A percentile compares a stretch with the other conserved stretches of the same genome.
phyloP scores from a whole-genome alignment of 2,329 filamentous ascomycete genomes.

The Mollisia scopiformis region DNA sequence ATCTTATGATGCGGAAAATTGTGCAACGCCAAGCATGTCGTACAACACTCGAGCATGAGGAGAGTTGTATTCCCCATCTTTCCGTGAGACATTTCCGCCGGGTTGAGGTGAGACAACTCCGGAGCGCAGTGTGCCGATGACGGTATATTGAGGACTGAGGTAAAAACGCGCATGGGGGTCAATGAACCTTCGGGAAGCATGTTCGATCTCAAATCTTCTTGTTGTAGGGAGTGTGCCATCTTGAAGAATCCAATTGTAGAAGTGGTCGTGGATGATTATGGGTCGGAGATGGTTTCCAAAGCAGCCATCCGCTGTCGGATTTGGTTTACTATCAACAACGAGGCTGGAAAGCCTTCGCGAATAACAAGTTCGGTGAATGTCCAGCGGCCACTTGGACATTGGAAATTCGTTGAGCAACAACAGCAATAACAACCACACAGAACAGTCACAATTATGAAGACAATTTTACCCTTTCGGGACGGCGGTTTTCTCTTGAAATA shows the following conservation, averaged over 20 bases:
- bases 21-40: constrained; percentile 2
- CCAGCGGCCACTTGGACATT: constrained; percentile 9
- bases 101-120: not conserved
- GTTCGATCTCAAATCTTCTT: not conserved
- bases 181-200: not conserved
- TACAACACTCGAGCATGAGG: not conserved
- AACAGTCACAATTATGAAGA: no score
- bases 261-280: no score
- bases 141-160: not conserved
- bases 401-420: no score
- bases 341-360: not conserved
- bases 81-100: not conserved
- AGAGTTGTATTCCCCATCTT: not conserved
- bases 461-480: constrained; percentile 72
- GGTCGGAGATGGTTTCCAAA: not conserved
- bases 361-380: constrained; percentile 1
- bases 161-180: not conserved
- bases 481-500: constrained; percentile 54
- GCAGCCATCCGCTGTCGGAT: not conserved
- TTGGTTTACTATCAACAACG: not conserved
- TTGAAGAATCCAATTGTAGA: not conserved
- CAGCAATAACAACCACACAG: no score
- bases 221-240: constrained; percentile 4
- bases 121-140: not conserved
- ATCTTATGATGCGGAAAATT: constrained; percentile 19